Base-by-base conservation (phyloP, 345 rosid genomes). In the Populus davidiana region DNA sequence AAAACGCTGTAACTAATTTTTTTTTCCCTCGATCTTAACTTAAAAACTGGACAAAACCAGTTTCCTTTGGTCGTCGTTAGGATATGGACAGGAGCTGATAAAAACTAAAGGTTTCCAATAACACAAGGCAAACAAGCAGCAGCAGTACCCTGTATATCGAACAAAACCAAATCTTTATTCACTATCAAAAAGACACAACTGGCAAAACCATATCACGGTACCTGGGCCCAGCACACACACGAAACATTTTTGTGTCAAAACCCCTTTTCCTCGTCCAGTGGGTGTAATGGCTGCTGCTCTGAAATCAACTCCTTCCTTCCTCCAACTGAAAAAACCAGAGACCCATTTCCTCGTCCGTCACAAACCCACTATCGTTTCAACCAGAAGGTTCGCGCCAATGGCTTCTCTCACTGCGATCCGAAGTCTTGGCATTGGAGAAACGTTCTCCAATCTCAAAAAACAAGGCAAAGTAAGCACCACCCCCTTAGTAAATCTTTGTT, bases 391-490 rank as follows among this genome's bases (percentile, higher is more conserved):
- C 77, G 78, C 76, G 59, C 83, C 85, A 79, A 89, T 90, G 95
- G 94, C 92, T 66, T 21, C 84, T 77, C 76, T 87, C 82, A 80
- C 87, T 49, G n/a, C 84, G 20, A 71, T 81, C 25, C 80, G 86
- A 14, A 79, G 83, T 2, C 78, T 88, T 56, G 84, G 98, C 75
- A 80, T 93, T 8, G 78, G 90, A 6, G 91, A 89, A 72, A 90
- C 94, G 31, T 93, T 91, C 82, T 75, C 93, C 76, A 83, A 78
- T 76, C 86, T 95, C 79, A 90, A 82, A 67, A 78, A 87, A 67
- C 83, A 86, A 82, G 90, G 92, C 78, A 89, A 91, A 87, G 97
- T 91, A 86, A 71, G 88, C 63, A 67, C 36, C 75, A 54, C 35
- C 71, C 63, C 18, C 16, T 56, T 59, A 23, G 36, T 7, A 61